phyloP scores from a whole-genome alignment of 495 filamentous ascomycete species.

The Penicillium verhagenii region DNA sequence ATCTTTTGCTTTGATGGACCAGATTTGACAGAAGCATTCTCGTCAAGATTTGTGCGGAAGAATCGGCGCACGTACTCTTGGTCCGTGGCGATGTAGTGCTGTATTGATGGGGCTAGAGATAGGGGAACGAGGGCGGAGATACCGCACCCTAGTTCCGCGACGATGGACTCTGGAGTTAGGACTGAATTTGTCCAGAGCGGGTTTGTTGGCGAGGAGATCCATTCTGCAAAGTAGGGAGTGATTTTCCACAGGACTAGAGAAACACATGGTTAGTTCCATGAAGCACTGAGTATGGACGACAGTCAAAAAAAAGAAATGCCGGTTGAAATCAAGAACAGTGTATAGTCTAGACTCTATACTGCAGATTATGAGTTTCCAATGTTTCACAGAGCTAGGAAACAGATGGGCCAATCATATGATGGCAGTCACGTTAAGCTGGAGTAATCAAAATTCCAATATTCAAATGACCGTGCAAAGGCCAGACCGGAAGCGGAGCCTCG shows the following conservation, averaged over 20 bases:
- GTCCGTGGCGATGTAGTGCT: constrained; percentile 78
- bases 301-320: too few species aligned
- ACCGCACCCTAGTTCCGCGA: constrained; percentile 86
- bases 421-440: too few species aligned
- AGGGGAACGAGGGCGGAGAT: constrained; percentile 75
- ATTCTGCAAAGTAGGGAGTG: constrained; percentile 80
- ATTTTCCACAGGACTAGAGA: constrained; percentile 82
- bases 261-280: background rate
- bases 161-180: constrained; percentile 52
- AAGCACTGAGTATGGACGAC: too few species aligned
- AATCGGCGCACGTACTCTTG: constrained; percentile 79
- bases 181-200: constrained; percentile 59
- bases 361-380: too few species aligned
- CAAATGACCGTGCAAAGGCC: background rate
- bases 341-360: too few species aligned
- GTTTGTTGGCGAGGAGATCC: constrained; percentile 66
- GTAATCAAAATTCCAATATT: too few species aligned
- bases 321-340: too few species aligned
- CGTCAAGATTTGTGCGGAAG: constrained; percentile 69
- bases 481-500: constrained; percentile 9
- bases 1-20: background rate
- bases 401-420: background rate
- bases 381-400: too few species aligned
- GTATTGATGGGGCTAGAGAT: constrained; percentile 57
- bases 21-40: constrained; percentile 45